These are phyloP conservation scores for Chenopodium quinoa DNA, from an alignment of 148 eudicot genomes.

Conservation along the genomic window DNA sequence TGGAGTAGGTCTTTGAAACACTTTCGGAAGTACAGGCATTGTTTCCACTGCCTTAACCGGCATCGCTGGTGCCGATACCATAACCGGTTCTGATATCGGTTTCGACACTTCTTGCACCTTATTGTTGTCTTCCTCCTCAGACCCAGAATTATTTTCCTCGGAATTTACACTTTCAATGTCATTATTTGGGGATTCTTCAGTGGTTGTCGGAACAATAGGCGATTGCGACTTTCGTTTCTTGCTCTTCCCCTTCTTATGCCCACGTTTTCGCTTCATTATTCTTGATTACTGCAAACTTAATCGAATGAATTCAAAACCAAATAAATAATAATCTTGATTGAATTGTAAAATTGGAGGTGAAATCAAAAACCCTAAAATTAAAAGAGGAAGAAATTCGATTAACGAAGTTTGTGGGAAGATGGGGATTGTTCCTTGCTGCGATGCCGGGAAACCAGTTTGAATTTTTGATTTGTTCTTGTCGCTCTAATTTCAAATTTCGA, in stretches of 20 bases:
- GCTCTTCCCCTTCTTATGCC: conserved; percentile 64
- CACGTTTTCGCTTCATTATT: conserved; percentile 83
- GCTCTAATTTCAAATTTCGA: too few relatives aligned
- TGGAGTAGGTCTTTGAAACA: conserved; percentile 42
- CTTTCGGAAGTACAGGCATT: not conserved
- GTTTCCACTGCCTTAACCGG: conserved; percentile 31
- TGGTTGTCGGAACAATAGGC: conserved; percentile 20
- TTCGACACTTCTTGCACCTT: conserved; percentile 38
- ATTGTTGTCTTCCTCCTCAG: conserved; percentile 47
- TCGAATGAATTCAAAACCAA: not conserved
- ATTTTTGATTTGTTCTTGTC: too few relatives aligned
- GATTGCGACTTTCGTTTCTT: conserved; percentile 40
- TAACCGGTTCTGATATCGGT: not conserved
- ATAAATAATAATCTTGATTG: not conserved
- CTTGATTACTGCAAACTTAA: conserved; percentile 1
- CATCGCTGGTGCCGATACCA: conserved; percentile 9
- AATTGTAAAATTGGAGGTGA: not conserved
- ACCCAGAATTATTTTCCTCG: conserved; percentile 51
- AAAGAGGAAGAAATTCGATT: not conserved
- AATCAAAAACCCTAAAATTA: not conserved
- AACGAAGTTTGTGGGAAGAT: too few relatives aligned
- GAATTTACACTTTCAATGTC: conserved; percentile 28
- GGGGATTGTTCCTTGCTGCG: not conserved
- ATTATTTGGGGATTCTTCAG: not conserved
- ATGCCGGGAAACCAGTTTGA: not conserved